Evolutionary conservation across 1,284 basidiomycete species (phyloP).

Genomic region (Leucoagaricus sp.): DNA sequence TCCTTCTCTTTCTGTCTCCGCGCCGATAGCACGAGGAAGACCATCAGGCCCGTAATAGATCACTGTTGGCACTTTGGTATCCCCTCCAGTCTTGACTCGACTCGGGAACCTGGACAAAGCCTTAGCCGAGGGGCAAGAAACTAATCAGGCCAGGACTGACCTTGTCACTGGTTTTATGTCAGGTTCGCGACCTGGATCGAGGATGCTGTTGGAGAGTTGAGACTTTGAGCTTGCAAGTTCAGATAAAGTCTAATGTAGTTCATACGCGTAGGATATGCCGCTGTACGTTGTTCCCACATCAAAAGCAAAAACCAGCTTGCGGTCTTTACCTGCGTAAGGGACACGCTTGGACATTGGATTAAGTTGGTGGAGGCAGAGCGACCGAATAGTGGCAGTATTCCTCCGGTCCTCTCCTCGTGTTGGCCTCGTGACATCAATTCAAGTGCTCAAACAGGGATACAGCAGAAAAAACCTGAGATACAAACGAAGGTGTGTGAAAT

Average conservation of each 20-base stretch:
- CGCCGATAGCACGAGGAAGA: constrained; percentile 26
- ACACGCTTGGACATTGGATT: background rate
- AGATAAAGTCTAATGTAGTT: too few relatives aligned
- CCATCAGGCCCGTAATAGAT: constrained; percentile 29
- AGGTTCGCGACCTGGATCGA: constrained; percentile 15
- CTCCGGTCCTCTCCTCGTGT: too few relatives aligned
- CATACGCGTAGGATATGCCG: constrained; percentile 18
- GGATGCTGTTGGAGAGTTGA: constrained; percentile 8
- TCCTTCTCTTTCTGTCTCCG: constrained; percentile 25
- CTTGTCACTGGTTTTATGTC: constrained; percentile 16
- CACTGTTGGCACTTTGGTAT: constrained; percentile 30
- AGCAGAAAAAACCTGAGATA: too few relatives aligned
- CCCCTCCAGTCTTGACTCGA: constrained; percentile 23
- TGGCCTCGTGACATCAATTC: too few relatives aligned
- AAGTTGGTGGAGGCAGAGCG: background rate
- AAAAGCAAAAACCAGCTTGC: constrained; percentile 17
- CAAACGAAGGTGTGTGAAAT: too few relatives aligned
- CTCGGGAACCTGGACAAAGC: constrained; percentile 22
- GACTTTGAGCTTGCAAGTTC: background rate
- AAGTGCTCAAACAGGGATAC: too few relatives aligned
- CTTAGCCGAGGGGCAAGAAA: background rate
- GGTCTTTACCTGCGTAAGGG: constrained; percentile 5
- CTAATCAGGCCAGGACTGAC: background rate
- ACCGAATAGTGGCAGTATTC: too few relatives aligned
- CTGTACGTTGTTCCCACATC: constrained; percentile 20